Evolutionary conservation across 2,329 filamentous ascomycete species (phyloP).

Genomic region (Venturia asperata): DNA sequence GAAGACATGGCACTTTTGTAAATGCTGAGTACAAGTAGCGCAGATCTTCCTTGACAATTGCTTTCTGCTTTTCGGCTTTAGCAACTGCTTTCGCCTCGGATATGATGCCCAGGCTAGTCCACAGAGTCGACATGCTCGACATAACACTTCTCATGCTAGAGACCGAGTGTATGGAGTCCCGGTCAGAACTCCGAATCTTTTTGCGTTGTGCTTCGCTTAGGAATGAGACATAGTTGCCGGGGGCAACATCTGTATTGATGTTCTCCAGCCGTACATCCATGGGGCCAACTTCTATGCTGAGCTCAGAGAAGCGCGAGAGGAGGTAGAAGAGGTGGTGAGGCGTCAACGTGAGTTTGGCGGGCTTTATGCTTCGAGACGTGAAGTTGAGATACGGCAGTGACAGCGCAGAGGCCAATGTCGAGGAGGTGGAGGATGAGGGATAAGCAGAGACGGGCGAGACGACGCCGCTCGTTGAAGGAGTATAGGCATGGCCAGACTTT

Average conservation of each 20-base stretch:
- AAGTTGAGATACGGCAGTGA: conserved; percentile 82
- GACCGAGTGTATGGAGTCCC: conserved; percentile 87
- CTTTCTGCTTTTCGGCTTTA: conserved; percentile 84
- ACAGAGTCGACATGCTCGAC: conserved; percentile 91
- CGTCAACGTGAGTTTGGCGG: conserved; percentile 84
- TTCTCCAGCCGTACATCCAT: conserved; percentile 97
- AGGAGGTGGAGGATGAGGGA: conserved; percentile 57
- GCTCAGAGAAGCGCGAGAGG: conserved; percentile 87
- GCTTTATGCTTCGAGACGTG: conserved; percentile 76
- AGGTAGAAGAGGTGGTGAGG: conserved; percentile 97
- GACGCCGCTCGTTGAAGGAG: conserved; percentile 35
- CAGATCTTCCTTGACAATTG: conserved; percentile 73
- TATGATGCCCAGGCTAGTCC: conserved; percentile 73
- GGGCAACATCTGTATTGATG: conserved; percentile 77
- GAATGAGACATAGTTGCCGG: conserved; percentile 93
- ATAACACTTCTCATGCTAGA: conserved; percentile 96
- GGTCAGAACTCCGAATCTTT: conserved; percentile 71
- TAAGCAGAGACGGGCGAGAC: conserved; percentile 48
- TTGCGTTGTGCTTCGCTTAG: conserved; percentile 75
- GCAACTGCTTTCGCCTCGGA: conserved; percentile 66
- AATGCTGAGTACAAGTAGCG: conserved; percentile 98
- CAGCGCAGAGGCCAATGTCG: conserved; percentile 70
- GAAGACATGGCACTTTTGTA: conserved; percentile 91
- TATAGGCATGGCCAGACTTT: conserved; percentile 57
- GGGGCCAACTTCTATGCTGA: conserved; percentile 82